Percentiles rank a stretch among this genome's conserved stretches.
These are phyloP conservation scores for Pugionium dolabratum DNA, from an alignment of 345 rosid genomes.

Conservation along the genomic window DNA sequence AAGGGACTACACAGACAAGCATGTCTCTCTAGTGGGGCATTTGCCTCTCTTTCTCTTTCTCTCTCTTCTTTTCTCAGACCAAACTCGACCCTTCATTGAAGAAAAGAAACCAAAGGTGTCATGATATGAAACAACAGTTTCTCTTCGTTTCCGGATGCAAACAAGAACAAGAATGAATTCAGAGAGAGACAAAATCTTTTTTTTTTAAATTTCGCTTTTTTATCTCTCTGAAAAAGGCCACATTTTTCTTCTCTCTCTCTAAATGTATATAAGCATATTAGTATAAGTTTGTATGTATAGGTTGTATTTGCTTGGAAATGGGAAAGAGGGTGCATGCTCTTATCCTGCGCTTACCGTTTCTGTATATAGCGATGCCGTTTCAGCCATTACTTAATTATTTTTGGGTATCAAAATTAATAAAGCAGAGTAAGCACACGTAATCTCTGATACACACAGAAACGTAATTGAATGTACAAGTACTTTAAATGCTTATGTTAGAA, in stretches of 20 bases:
- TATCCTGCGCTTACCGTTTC: conserved; percentile 68
- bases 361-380: conserved; percentile 66
- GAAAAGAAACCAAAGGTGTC: conserved; percentile 34
- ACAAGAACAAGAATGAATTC: conserved; percentile 34
- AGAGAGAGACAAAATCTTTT: conserved; percentile 29
- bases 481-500: conserved; percentile 40
- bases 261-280: conserved; percentile 7
- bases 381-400: conserved; percentile 48
- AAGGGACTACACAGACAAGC: conserved; percentile 48
- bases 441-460: conserved; percentile 40
- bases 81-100: conserved; percentile 60
- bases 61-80: conserved; percentile 39
- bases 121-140: conserved; percentile 35
- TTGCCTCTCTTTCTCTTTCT: conserved; percentile 28
- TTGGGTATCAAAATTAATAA: conserved; percentile 18
- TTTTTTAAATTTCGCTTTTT: not conserved
- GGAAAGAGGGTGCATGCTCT: conserved; percentile 64
- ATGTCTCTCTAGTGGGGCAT: conserved; percentile 53
- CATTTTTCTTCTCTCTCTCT: conserved; percentile 33
- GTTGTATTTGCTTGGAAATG: conserved; percentile 46
- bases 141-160: conserved; percentile 37
- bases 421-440: conserved; percentile 61
- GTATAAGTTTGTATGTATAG: conserved; percentile 26
- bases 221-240: conserved; percentile 16
- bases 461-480: conserved; percentile 43